phyloP scores from a whole-genome alignment of 2,329 filamentous ascomycete species.

The Neurospora sp. region DNA sequence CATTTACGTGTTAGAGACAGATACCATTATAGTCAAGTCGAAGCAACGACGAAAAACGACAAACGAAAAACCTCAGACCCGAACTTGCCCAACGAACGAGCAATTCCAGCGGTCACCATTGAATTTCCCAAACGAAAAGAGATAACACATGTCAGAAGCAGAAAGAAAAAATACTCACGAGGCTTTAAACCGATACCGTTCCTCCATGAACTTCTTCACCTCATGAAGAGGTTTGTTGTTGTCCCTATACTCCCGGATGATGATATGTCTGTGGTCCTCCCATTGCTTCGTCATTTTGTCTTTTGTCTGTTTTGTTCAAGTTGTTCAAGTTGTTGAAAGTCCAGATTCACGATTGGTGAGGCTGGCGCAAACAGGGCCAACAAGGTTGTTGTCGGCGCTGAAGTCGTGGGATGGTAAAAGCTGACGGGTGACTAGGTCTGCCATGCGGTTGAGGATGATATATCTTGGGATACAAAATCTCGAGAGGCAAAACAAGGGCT shows the following conservation, averaged over 20 bases:
- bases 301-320: neutral
- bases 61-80: neutral
- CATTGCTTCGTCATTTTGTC: slow-evolving; percentile 34
- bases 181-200: slow-evolving; percentile 30
- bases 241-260: slow-evolving; percentile 31
- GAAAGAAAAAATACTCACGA: slow-evolving; percentile 24
- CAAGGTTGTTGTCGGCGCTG: neutral
- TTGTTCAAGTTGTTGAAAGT: neutral
- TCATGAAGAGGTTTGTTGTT: slow-evolving; percentile 30
- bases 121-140: neutral
- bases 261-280: slow-evolving; percentile 26
- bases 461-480: neutral
- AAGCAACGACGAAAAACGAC: neutral
- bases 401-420: neutral
- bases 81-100: neutral
- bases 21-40: neutral
- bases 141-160: neutral
- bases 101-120: neutral
- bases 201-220: slow-evolving; percentile 30
- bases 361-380: neutral
- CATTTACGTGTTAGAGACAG: neutral
- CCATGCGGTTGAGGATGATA: neutral
- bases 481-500: neutral
- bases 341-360: neutral
- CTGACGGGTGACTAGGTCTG: neutral